Evolutionary conservation across 2,329 filamentous ascomycete species (phyloP).

Genomic region (Phoma sp.): DNA sequence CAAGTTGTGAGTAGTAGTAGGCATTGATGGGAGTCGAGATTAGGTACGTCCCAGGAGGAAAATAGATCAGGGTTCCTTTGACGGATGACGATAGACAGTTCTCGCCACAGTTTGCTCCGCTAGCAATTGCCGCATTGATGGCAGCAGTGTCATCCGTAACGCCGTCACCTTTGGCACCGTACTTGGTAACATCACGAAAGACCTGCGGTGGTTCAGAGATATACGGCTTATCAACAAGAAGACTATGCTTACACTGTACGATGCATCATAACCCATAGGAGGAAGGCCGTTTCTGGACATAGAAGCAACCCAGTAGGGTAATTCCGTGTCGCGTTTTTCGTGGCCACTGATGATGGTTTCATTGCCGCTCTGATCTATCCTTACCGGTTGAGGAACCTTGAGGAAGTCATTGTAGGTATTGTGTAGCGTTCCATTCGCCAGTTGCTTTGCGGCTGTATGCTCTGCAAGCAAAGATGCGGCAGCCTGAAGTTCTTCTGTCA

Average conservation of each 20-base stretch:
- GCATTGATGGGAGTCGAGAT: not conserved
- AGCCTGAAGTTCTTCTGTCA: not conserved
- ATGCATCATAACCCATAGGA: not conserved
- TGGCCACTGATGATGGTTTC: no score
- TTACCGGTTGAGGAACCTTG: no score
- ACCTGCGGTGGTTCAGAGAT: not conserved
- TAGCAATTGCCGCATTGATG: slow-evolving; percentile 80
- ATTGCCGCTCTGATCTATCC: no score
- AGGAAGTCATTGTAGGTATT: no score
- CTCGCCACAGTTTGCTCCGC: slow-evolving; percentile 77
- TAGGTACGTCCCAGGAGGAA: not conserved
- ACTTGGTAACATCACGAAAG: slow-evolving; percentile 42
- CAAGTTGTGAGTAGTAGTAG: not conserved
- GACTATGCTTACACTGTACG: not conserved
- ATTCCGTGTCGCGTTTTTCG: no score
- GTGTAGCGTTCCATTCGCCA: no score
- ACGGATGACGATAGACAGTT: slow-evolving; percentile 54
- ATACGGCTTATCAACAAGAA: not conserved
- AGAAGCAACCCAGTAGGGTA: no score
- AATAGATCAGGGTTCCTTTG: not conserved
- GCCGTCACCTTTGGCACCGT: slow-evolving; percentile 27
- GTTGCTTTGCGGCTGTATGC: no score
- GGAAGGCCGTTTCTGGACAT: not conserved
- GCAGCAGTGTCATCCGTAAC: slow-evolving; percentile 51
- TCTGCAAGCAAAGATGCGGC: not conserved